A percentile compares a stretch with the other conserved stretches of the same genome.
phyloP scores from a whole-genome alignment of 257 asterid species.

The Solanum corneliomulleri region DNA sequence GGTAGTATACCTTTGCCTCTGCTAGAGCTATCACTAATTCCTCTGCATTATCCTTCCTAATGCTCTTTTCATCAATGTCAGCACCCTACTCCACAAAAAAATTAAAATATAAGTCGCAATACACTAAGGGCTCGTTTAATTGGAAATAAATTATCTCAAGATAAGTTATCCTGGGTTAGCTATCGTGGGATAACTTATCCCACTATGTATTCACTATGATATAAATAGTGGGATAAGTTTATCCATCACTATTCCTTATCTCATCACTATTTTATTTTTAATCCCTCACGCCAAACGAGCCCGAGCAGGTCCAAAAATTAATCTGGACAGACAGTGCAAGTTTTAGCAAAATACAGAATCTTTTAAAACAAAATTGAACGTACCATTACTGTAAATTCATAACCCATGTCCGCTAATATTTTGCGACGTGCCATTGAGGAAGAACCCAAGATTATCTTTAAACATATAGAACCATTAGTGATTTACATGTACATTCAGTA shows the following conservation, averaged over 20 bases:
- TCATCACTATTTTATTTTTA: no score
- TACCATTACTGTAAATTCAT: conserved; percentile 56
- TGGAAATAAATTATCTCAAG: no score
- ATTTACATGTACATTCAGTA: neutral
- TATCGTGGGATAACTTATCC: no score
- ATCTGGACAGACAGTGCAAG: neutral
- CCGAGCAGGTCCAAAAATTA: neutral
- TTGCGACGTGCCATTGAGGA: conserved; percentile 64
- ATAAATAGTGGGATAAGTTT: no score
- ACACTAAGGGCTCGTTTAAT: neutral
- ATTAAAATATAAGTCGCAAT: neutral
- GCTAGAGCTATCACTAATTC: conserved; percentile 80
- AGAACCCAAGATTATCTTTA: conserved; percentile 73
- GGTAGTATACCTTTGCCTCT: conserved; percentile 64
- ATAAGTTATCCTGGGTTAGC: no score
- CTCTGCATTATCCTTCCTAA: conserved; percentile 65
- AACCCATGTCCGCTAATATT: conserved; percentile 73
- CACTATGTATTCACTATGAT: no score
- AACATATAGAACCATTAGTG: neutral
- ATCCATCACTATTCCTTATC: no score
- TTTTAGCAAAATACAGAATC: neutral
- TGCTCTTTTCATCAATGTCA: conserved; percentile 76
- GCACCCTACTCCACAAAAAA: conserved; percentile 37
- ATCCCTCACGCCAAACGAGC: no score
- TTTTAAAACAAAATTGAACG: neutral